phyloP scores from a whole-genome alignment of 2,329 filamentous ascomycete genomes.

The Hymenotorrendiella dingleyae region DNA sequence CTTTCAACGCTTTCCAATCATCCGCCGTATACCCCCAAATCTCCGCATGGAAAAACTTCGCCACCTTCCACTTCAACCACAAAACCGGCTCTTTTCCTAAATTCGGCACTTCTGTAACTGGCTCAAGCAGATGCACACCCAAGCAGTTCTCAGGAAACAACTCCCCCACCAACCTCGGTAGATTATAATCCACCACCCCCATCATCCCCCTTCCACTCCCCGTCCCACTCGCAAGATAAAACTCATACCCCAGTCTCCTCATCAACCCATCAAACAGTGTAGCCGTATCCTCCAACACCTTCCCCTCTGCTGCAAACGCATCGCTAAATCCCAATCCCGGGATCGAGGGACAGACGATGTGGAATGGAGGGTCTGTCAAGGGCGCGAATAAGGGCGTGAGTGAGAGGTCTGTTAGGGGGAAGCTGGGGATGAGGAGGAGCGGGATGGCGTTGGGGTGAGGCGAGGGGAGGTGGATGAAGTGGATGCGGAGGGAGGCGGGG shows the following conservation, averaged over 20 bases:
- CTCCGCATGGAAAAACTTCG: conserved; percentile 41
- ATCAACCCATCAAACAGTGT: conserved; percentile 54
- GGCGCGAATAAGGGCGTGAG: conserved; percentile 48
- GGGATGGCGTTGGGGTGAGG: conserved; percentile 50
- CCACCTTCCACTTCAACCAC: conserved; percentile 52
- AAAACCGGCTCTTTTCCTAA: conserved; percentile 37
- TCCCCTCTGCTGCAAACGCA: conserved; percentile 35
- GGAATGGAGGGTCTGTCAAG: conserved; percentile 55
- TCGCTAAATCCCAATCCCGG: conserved; percentile 65
- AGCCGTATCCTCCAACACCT: conserved; percentile 45
- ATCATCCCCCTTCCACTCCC: conserved; percentile 42
- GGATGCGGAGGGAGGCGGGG: conserved; percentile 54
- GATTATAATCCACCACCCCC: conserved; percentile 46
- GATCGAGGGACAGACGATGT: conserved; percentile 60
- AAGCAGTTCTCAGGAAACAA: conserved; percentile 45
- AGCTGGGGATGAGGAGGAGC: conserved; percentile 58
- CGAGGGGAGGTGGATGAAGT: conserved; percentile 59
- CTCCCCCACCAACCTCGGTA: conserved; percentile 43
- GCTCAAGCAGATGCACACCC: conserved; percentile 55
- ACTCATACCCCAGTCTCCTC: conserved; percentile 50
- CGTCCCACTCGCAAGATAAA: conserved; percentile 52
- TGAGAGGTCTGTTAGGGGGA: conserved; percentile 59
- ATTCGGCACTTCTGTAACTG: conserved; percentile 45
- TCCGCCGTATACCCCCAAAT: conserved; percentile 51
- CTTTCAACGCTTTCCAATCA: conserved; percentile 43